phyloP scores from a whole-genome alignment of 352 stramenopile genomes.

The Peronospora destructor region DNA sequence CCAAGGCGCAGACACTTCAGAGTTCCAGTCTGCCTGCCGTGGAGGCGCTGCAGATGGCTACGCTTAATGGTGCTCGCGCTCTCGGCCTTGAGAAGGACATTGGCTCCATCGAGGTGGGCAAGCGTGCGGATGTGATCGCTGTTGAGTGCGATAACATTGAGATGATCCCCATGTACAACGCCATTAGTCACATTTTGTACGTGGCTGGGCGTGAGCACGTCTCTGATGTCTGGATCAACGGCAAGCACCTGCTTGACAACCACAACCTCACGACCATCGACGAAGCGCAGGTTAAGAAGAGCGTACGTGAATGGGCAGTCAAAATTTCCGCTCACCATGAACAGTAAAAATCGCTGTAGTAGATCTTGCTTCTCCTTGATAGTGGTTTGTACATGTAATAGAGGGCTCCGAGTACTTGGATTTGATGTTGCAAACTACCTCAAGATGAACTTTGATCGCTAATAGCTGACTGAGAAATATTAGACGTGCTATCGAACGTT shows the following conservation, averaged over 20 bases:
- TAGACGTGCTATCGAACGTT: neutral
- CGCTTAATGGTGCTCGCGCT: slow-evolving; percentile 84
- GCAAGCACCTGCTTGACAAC: slow-evolving; percentile 64
- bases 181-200: slow-evolving; percentile 85
- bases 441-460: neutral
- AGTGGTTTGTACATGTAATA: neutral
- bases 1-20: slow-evolving; percentile 66
- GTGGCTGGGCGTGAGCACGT: slow-evolving; percentile 77
- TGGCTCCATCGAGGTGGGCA: slow-evolving; percentile 81
- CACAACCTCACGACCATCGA: slow-evolving; percentile 73
- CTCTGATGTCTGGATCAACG: slow-evolving; percentile 87
- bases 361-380: neutral
- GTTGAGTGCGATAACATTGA: slow-evolving; percentile 76
- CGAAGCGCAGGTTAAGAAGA: slow-evolving; percentile 51
- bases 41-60: slow-evolving; percentile 79
- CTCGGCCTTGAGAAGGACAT: slow-evolving; percentile 74
- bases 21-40: slow-evolving; percentile 53
- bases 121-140: slow-evolving; percentile 78
- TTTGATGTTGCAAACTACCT: neutral
- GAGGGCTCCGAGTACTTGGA: neutral
- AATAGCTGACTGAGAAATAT: neutral
- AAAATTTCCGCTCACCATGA: slow-evolving; percentile 54
- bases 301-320: slow-evolving; percentile 50
- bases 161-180: slow-evolving; percentile 85
- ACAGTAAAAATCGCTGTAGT: slow-evolving; percentile 26